phyloP scores from a whole-genome alignment of 1,284 basidiomycete genomes.

The Apiotrichum sp. region DNA sequence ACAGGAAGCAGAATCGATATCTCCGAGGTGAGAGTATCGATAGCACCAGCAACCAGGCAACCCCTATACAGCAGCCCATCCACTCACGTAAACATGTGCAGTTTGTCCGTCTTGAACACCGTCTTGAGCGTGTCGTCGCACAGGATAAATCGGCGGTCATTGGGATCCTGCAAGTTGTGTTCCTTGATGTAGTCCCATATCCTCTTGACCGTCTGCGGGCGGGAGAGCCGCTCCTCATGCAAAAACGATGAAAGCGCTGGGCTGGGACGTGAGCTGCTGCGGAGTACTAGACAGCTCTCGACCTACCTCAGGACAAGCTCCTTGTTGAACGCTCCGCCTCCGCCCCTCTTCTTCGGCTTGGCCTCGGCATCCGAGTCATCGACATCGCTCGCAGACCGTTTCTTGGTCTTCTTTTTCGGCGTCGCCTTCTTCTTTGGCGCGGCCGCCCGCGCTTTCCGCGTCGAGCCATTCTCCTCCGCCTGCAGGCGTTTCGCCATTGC shows the following conservation, averaged over 20 bases:
- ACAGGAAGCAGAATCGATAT: too few species aligned
- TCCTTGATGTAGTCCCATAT: slow-evolving; percentile 54
- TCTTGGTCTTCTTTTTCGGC: slow-evolving; percentile 21
- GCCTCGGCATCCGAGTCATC: slow-evolving; percentile 21
- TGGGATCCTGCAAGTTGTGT: slow-evolving; percentile 50
- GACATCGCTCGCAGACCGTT: slow-evolving; percentile 14
- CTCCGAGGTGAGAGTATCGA: not conserved
- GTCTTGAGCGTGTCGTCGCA: slow-evolving; percentile 49
- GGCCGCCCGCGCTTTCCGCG: slow-evolving; percentile 16
- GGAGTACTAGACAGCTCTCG: not conserved
- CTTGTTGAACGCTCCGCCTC: slow-evolving; percentile 45
- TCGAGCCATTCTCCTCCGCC: not conserved
- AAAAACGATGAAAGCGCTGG: slow-evolving; percentile 34
- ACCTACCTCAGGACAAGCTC: slow-evolving; percentile 44
- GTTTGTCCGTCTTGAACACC: slow-evolving; percentile 48
- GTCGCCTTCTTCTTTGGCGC: slow-evolving; percentile 35
- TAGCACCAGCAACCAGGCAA: not conserved
- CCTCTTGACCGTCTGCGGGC: slow-evolving; percentile 52
- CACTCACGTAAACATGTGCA: slow-evolving; percentile 50
- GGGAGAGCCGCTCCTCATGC: slow-evolving; percentile 38
- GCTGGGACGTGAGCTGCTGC: slow-evolving; percentile 15
- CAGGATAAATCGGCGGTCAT: slow-evolving; percentile 50
- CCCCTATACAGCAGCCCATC: not conserved
- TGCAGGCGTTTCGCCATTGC: too few species aligned
- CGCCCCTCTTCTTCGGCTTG: slow-evolving; percentile 26